Evolutionary conservation across 805 yeast species (phyloP).

Genomic region (Metschnikowia hibisci): DNA sequence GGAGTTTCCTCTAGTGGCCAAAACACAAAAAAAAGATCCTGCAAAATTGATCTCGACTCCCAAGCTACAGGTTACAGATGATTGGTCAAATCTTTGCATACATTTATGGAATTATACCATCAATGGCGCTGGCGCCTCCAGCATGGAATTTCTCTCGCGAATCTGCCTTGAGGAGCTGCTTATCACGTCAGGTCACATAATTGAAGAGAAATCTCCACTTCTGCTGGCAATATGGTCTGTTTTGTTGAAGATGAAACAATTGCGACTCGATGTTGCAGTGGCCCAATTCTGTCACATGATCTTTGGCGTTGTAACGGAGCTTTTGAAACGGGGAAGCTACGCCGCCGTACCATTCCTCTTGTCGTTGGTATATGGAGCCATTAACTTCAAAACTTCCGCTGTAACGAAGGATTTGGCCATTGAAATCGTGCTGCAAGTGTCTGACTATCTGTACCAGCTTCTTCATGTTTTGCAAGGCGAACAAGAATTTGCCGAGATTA

Average conservation of each 20-base stretch:
- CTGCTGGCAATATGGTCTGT: constrained; percentile 43
- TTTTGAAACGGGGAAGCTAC: constrained; percentile 22
- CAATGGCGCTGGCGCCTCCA: constrained; percentile 31
- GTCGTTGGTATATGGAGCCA: constrained; percentile 50
- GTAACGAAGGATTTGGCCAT: constrained; percentile 34
- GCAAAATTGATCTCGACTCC: neutral
- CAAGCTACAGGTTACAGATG: constrained; percentile 28
- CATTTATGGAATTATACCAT: constrained; percentile 36
- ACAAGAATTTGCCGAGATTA: constrained; percentile 17
- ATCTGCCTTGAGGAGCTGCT: constrained; percentile 23
- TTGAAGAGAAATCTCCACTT: constrained; percentile 31
- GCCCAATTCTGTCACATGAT: constrained; percentile 32
- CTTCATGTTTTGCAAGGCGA: constrained; percentile 21
- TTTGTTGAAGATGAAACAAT: constrained; percentile 40
- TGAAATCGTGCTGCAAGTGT: constrained; percentile 15
- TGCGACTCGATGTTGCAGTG: constrained; percentile 49
- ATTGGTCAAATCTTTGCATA: constrained; percentile 31
- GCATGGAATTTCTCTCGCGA: constrained; percentile 30
- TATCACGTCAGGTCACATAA: constrained; percentile 14
- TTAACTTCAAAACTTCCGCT: constrained; percentile 63
- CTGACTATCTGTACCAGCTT: constrained; percentile 18
- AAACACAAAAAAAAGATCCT: neutral
- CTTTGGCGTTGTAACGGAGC: constrained; percentile 23
- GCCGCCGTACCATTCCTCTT: constrained; percentile 58
- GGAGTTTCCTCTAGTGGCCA: neutral